phyloP scores from a whole-genome alignment of 441 rosid genomes.

The Syzygium malaccense region DNA sequence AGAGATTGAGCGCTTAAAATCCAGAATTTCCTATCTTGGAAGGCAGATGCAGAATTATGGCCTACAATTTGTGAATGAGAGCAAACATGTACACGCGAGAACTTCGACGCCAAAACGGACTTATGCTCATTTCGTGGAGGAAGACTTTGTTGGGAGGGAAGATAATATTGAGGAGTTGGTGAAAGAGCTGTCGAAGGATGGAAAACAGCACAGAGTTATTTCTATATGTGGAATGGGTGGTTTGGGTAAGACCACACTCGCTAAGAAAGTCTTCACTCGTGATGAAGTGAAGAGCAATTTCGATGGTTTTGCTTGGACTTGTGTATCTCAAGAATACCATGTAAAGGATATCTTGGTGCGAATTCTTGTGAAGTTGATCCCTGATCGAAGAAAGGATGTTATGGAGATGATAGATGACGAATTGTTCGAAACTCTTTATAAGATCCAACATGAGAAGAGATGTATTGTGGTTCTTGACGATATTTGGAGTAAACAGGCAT shows the following conservation, averaged over 20 bases:
- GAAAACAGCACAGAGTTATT: rapidly evolving
- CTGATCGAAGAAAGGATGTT: rapidly evolving
- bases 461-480: too few species aligned
- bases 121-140: rapidly evolving
- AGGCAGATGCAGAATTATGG: rapidly evolving
- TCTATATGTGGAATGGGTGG: background rate
- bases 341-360: rapidly evolving
- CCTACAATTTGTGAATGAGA: rapidly evolving
- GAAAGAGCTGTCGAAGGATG: background rate
- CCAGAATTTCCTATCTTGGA: rapidly evolving
- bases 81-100: rapidly evolving
- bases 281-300: rapidly evolving
- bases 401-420: rapidly evolving
- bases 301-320: background rate
- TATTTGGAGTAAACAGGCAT: too few species aligned
- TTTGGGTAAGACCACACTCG: background rate
- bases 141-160: background rate
- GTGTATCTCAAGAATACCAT: rapidly evolving
- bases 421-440: too few species aligned
- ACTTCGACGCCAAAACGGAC: rapidly evolving
- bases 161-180: rapidly evolving
- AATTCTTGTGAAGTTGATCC: background rate
- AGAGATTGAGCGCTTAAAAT: background rate
- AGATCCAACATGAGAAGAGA: too few species aligned
- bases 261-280: rapidly evolving